Base-by-base conservation (phyloP, 306 rosid genomes). In the Hippophae tibetana region DNA sequence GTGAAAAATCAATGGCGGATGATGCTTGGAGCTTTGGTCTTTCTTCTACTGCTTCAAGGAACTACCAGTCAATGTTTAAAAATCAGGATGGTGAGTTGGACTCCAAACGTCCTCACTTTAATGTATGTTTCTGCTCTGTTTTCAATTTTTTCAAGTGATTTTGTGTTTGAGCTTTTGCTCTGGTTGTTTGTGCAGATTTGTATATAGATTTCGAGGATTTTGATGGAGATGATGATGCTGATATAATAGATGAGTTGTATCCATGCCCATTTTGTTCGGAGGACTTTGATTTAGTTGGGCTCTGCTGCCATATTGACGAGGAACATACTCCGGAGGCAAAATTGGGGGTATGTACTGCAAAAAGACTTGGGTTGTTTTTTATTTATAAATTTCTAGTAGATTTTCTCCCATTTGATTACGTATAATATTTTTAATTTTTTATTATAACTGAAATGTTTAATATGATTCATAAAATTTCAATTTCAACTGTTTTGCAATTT, bases 241-340 rank as follows among this genome's bases (percentile, higher is more conserved):
- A 31, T 31, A 31, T 31, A 31, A 31, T 73, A 18, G 71, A 60
- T 27, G 62, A 73, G 65, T 79, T 51, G 10, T 84, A 79, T 69
- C 78, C 89, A 6, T 87, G 92, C 68, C 89, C 86, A 3, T 87
- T 70, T 76, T 81, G 95, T 62, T 51, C 73, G 0, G 89, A 81
- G 27, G 84, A 84, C 71, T 82, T 79, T 79, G 89, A 87, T 74
- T 69, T 87, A 57, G 70, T 79, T 56, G 83, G 78, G 53, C 73
- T 84, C 42, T 81, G 86, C 60, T 73, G 66, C 75, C 95, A 87
- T 76, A 62, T 87, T 62, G 89, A 84, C 42, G 72, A 75, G 42
- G 78, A 84, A 12, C 95, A 87, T 74, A 61, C 80, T 13, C 11
- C 67, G 18, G 83, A 84, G 66, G 47, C 86, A 10, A 67, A 67